Base-by-base conservation (phyloP, 2,329 filamentous ascomycete species). In the Madurella mycetomatis region DNA sequence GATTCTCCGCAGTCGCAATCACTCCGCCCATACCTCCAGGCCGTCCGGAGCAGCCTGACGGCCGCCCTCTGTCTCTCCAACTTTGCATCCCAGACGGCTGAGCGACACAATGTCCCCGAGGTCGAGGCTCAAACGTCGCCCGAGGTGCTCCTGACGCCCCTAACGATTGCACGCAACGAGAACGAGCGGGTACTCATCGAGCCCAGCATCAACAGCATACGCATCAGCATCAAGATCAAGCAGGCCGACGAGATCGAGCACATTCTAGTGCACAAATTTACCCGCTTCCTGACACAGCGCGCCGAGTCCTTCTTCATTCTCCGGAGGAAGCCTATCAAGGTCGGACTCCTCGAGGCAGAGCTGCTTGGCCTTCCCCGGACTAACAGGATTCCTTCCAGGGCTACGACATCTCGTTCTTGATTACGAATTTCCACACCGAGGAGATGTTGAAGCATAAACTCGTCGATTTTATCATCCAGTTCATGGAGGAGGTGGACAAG, bases 401-500 rank as follows among this genome's bases (percentile, higher is more conserved):
- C 64, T 99, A 99, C 72, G 94, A 99, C 66, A 99, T 99, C 65
- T 96, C 92, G 8, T 99, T 99, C 78, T 73, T 99, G 68, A 95
- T 99, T 69, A 99, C 94, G 45, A 99, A 99, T 75, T 95, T 94
- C 78, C 94, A 99, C 67, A 97, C 94, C 4, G 94, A 97, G 73
- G 89, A 95, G 70, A 96, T 99, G 91, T 73, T 97, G 70, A 97
- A 97, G 79, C 92, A 99, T 72, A 97, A 99, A 78, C 80, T 99
- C 64, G 95, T 99, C 34, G 94, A 99, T 72, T 99, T 99, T 68
- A 95, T 99, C 64, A 96, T 99, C 62, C 87, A 97, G 68, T 99
- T 99, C 68, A 97, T 99, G 92, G 92, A 99, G 73, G 94, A 99
- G 72, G 95, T 99, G 4, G 95, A 99, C 73, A 99, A 99, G 80